Conservation (phyloP, 1,139 yeast species). For the Hyphopichia fennica region DNA sequence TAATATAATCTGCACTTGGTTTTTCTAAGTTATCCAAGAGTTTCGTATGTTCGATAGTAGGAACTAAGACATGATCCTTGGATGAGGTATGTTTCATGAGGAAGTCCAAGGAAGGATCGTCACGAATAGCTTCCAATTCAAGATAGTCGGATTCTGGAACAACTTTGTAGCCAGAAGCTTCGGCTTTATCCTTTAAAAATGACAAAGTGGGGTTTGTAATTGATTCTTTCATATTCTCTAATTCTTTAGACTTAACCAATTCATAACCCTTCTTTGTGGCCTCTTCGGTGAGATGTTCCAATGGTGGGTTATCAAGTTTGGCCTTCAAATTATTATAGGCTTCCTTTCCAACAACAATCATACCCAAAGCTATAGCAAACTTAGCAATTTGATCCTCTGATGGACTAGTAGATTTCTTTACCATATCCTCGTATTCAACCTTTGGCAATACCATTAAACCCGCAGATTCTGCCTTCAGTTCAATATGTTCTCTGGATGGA, state of each 20-base stretch:
- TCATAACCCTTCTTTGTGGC: slow-evolving; percentile 9
- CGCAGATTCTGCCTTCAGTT: slow-evolving; percentile 29
- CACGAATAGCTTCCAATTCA: slow-evolving; percentile 5
- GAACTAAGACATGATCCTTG: slow-evolving; percentile 18
- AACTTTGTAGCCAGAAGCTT: slow-evolving; percentile 4
- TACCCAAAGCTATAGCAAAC: slow-evolving; percentile 2
- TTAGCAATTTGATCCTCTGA: slow-evolving; percentile 10
- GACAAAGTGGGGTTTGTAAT: slow-evolving; percentile 11
- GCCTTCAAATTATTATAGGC: slow-evolving; percentile 5
- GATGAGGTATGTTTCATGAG: slow-evolving; percentile 15
- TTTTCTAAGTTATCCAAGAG: slow-evolving; percentile 10
- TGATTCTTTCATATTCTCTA: slow-evolving; percentile 5
- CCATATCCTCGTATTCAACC: slow-evolving; percentile 11
- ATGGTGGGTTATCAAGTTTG: slow-evolving; percentile 16
- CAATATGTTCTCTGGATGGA: slow-evolving; percentile 37
- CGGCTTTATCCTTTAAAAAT: slow-evolving; percentile 3
- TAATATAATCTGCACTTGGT: slow-evolving; percentile 18
- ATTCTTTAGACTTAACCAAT: slow-evolving; percentile 9
- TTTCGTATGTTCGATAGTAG: slow-evolving; percentile 19
- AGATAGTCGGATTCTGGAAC: slow-evolving; percentile 9
- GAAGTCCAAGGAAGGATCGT: slow-evolving; percentile 19
- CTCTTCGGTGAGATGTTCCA: slow-evolving; percentile 14
- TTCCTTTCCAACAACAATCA: slow-evolving; percentile 1
- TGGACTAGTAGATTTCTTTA: slow-evolving; percentile 20
- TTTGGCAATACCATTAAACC: slow-evolving; percentile 21